Conservation (phyloP, 495 filamentous ascomycete species). For the Cercophora samala region DNA sequence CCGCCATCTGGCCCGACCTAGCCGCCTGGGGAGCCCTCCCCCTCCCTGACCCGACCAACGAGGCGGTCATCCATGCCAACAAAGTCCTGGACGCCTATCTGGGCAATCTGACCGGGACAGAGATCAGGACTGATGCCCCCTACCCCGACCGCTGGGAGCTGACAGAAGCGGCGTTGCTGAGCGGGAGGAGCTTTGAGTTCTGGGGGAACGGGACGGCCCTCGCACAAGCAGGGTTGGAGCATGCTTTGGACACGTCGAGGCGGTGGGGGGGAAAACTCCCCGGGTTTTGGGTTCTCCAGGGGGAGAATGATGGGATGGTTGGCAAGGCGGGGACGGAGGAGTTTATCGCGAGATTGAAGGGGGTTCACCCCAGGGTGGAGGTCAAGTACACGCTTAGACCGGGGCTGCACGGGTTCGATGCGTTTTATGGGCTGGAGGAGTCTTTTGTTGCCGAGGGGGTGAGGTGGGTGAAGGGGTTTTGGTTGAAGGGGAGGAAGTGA, state of each 20-base stretch:
- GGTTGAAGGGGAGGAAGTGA: slow-evolving; percentile 3
- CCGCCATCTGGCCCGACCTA: slow-evolving; percentile 19
- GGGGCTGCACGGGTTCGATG: slow-evolving; percentile 24
- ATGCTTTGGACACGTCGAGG: slow-evolving; percentile 8
- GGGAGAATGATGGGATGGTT: slow-evolving; percentile 18
- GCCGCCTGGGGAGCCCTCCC: slow-evolving; percentile 1
- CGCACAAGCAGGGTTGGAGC: slow-evolving; percentile 12
- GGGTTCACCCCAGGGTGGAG: slow-evolving; percentile 10
- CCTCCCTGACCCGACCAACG: background rate
- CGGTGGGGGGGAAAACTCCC: slow-evolving; percentile 13
- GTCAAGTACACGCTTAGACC: slow-evolving; percentile 20
- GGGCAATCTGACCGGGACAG: background rate
- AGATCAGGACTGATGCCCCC: slow-evolving; percentile 9
- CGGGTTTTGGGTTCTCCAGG: slow-evolving; percentile 25
- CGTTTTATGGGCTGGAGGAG: slow-evolving; percentile 8
- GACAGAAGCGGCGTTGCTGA: slow-evolving; percentile 7
- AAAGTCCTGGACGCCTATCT: slow-evolving; percentile 15
- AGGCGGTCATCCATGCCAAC: background rate
- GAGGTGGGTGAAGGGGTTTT: slow-evolving; percentile 24
- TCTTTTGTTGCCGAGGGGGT: slow-evolving; percentile 22
- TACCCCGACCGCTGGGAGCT: slow-evolving; percentile 11
- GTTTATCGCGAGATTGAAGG: slow-evolving; percentile 15
- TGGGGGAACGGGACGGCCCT: slow-evolving; percentile 5
- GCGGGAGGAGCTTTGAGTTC: slow-evolving; percentile 15
- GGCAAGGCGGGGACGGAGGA: slow-evolving; percentile 17